Percentiles rank a stretch among this genome's conserved stretches.
These are phyloP conservation scores for Hericium coralloides DNA, from an alignment of 768 basidiomycete genomes.

Conservation along the genomic window DNA sequence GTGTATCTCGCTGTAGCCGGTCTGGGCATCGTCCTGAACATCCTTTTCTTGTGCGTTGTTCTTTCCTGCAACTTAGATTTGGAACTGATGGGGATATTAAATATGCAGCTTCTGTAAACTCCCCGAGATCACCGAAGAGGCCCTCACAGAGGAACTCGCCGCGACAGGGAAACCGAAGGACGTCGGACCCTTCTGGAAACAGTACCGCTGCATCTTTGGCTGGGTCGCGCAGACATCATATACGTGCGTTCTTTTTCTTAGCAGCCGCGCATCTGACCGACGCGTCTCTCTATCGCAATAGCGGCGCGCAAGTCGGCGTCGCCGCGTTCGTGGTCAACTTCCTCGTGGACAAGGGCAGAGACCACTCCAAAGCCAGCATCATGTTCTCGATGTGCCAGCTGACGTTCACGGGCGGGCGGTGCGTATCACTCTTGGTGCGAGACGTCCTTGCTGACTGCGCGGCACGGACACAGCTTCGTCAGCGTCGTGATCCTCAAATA, in stretches of 20 bases:
- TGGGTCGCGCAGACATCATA: slow-evolving; percentile 66
- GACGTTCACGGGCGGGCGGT: slow-evolving; percentile 57
- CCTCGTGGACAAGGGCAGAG: slow-evolving; percentile 52
- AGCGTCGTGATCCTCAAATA: slow-evolving; percentile 51
- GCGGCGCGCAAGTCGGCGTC: slow-evolving; percentile 59
- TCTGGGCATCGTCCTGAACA: slow-evolving; percentile 51
- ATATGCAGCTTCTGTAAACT: slow-evolving; percentile 48
- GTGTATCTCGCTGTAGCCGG: slow-evolving; percentile 58
- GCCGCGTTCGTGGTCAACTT: slow-evolving; percentile 65
- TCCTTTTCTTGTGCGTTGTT: slow-evolving; percentile 49
- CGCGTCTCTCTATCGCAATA: slow-evolving; percentile 8
- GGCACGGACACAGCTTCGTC: slow-evolving; percentile 36
- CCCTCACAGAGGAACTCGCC: slow-evolving; percentile 41
- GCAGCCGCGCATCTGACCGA: background rate
- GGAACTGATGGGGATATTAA: background rate
- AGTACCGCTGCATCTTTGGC: slow-evolving; percentile 63
- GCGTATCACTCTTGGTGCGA: slow-evolving; percentile 8
- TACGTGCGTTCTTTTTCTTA: slow-evolving; percentile 30
- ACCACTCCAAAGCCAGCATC: slow-evolving; percentile 43
- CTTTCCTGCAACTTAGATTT: background rate
- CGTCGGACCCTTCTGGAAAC: slow-evolving; percentile 54
- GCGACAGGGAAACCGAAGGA: slow-evolving; percentile 31
- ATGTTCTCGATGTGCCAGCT: slow-evolving; percentile 68
- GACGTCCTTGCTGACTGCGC: background rate
- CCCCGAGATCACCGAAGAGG: slow-evolving; percentile 65